Base-by-base conservation (phyloP, 495 filamentous ascomycete genomes). In the Podospora sp. region DNA sequence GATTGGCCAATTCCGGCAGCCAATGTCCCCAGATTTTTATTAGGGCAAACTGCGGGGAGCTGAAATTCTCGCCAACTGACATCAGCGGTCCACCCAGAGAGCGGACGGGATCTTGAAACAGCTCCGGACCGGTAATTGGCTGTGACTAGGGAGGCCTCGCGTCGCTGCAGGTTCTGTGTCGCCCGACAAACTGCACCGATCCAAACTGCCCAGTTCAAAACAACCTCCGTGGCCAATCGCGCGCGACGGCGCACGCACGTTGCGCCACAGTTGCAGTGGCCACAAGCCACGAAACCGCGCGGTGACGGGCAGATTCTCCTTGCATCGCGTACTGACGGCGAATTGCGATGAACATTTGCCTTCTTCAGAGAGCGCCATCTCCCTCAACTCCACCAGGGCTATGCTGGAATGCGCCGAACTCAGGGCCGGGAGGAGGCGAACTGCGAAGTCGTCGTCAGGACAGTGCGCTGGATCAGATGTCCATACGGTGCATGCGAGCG, bases 21-120 rank as follows among this genome's bases (percentile, higher is more conserved):
- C 40, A 46, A 46, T 46, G 2, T 46, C 40, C 40, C 9, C 40
- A 33, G 29, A 33, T 18, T 18, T 18, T 18, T 46, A 18, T 46
- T 46, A 18, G 40, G 2, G 16, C 53, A 0, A 24, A 26, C 52
- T 22, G 52, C 11, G 53, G 12, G 53, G 21, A 18, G 21, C 20
- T 26, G 53, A 57, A 57, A 24, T 57, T 2, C 22, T 7, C 4
- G 22, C 9, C 53, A 25, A 57, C 22, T 57, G 22, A 26, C 53
- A 57, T 57, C 53, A 27, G 20, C 6, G 26, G 20, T 18, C 51
- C 51, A 53, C 20, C n/a, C n/a, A 53, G 51, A 53, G 2, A 25
- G 21, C 22, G 53, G 25, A 26, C 52, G 52, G 52, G 52, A 56
- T 20, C 53, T 57, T 57, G 53, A 57, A 57, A 57, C 53, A 57